These are phyloP conservation scores for Hypoxylon sp. DNA, from an alignment of 2,329 filamentous ascomycete species.

Conservation along the genomic window DNA sequence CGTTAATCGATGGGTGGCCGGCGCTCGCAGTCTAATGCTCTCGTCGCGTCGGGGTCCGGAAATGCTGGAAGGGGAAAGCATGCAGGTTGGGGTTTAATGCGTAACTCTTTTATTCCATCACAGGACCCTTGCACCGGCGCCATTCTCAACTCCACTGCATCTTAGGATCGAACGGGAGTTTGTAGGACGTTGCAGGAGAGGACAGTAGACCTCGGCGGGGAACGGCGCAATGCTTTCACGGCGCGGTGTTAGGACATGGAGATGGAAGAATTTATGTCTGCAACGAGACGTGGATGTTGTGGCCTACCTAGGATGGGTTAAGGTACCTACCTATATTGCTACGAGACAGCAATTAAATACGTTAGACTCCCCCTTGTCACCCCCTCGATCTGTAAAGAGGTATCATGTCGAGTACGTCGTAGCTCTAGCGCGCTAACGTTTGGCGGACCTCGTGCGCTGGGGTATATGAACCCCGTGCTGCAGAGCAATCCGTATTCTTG, in stretches of 20 bases:
- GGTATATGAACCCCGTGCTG: slow-evolving; percentile 19
- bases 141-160: slow-evolving; percentile 22
- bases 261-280: slow-evolving; percentile 28
- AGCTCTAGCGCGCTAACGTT: slow-evolving; percentile 24
- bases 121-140: slow-evolving; percentile 5
- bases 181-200: background rate
- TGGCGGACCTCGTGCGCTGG: slow-evolving; percentile 26
- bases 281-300: slow-evolving; percentile 16
- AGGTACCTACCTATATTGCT: slow-evolving; percentile 31
- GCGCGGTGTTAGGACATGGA: slow-evolving; percentile 25
- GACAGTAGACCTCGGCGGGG: slow-evolving; percentile 10
- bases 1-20: background rate
- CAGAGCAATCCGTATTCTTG: slow-evolving; percentile 11
- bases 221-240: slow-evolving; percentile 17
- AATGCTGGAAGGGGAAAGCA: slow-evolving; percentile 16
- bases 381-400: slow-evolving; percentile 18
- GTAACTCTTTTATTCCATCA: slow-evolving; percentile 33
- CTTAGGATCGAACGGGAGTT: slow-evolving; percentile 9
- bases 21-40: slow-evolving; percentile 12
- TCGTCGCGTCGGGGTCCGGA: slow-evolving; percentile 15
- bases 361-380: slow-evolving; percentile 23
- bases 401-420: slow-evolving; percentile 33
- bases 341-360: slow-evolving; percentile 38
- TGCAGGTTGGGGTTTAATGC: slow-evolving; percentile 36
- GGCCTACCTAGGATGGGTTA: slow-evolving; percentile 19